Evolutionary conservation across 257 asterid genomes (phyloP), one percentile per base, ranked within the genome.

Genomic region (Plectranthus barbatus): DNA sequence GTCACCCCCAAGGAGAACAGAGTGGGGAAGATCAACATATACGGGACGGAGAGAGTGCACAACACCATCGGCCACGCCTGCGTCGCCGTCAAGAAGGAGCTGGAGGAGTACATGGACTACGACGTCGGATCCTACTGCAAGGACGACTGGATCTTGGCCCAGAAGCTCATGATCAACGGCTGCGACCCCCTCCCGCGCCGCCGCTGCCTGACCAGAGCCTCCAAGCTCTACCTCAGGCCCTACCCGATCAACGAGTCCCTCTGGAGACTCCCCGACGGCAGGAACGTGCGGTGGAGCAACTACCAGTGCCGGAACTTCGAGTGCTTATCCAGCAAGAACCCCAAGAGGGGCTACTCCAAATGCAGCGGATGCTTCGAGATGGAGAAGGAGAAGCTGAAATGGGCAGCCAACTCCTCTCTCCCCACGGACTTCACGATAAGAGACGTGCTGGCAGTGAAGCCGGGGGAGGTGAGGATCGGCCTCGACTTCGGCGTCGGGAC

Each of bases 11-110:
- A 84, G 71, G 80, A 63, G 58, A 91, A 76, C 54, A 51, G 94
- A 41, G 80, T 60, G 9, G 89, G 85, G 59, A 88, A 73, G 78
- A 46, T 80, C 10, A 91, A 91, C 21, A 79, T 88, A 2, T 91
- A 83, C 17, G 92, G 96, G 56, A 60, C 81, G 8, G 85, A 74
- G 56, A 80, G 63, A 67, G 74, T 86, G 0, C 70, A 84, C 73
- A 91, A 73, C 85, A 75, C 96, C 67, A 83, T 91, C 12, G 96
- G 98, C 10, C 98, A 91, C 36, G 77, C 92, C n/a, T 91, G 98
- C 34, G 88, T 72, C 42, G 19, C 44, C 17, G 67, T 86, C 87
- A 88, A 78, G 74, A 80, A 75, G 46, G 96, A 91, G 47, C 31
- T 91, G 78, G 95, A 91, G 73, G 87, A 86, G 73, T 91, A 83